Conservation (phyloP, 352 stramenopile genomes). For the Phytophthora colocasiae region DNA sequence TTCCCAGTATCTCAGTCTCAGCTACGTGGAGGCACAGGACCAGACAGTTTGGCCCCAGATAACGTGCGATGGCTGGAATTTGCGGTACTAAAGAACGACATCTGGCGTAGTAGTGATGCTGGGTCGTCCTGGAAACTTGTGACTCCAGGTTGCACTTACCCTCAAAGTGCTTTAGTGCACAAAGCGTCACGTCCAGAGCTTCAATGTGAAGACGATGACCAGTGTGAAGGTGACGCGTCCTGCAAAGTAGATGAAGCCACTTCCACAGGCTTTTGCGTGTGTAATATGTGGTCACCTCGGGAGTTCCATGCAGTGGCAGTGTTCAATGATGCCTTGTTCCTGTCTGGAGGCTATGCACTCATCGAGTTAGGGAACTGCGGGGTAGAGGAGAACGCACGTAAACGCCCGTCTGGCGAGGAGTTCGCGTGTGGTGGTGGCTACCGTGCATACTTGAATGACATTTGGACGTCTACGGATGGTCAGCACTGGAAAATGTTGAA, state of each 20-base stretch:
- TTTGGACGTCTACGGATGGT: constrained; percentile 74
- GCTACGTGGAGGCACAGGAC: constrained; percentile 47
- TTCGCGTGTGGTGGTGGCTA: constrained; percentile 72
- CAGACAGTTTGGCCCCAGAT: constrained; percentile 29
- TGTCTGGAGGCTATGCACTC: constrained; percentile 71
- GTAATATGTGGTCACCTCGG: constrained; percentile 81
- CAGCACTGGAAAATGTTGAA: constrained; percentile 62
- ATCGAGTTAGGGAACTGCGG: constrained; percentile 74
- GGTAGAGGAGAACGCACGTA: constrained; percentile 59
- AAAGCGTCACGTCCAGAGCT: constrained; percentile 51
- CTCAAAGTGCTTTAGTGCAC: constrained; percentile 57
- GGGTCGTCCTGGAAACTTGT: constrained; percentile 78
- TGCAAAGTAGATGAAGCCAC: constrained; percentile 58
- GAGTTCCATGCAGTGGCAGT: constrained; percentile 72
- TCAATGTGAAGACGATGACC: constrained; percentile 70
- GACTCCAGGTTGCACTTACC: constrained; percentile 66
- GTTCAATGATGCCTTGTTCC: constrained; percentile 50
- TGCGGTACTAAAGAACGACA: constrained; percentile 79
- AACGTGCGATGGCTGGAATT: constrained; percentile 71
- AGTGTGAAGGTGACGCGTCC: constrained; percentile 70
- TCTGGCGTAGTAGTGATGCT: constrained; percentile 78
- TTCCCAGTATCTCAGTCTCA: constrained; percentile 61
- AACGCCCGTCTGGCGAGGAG: constrained; percentile 61
- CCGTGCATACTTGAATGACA: constrained; percentile 72
- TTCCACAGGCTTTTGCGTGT: constrained; percentile 62